A percentile compares a stretch with the other conserved stretches of the same genome.
Conservation (phyloP, 1,284 basidiomycete species). For the Rhodotorula sp. region DNA sequence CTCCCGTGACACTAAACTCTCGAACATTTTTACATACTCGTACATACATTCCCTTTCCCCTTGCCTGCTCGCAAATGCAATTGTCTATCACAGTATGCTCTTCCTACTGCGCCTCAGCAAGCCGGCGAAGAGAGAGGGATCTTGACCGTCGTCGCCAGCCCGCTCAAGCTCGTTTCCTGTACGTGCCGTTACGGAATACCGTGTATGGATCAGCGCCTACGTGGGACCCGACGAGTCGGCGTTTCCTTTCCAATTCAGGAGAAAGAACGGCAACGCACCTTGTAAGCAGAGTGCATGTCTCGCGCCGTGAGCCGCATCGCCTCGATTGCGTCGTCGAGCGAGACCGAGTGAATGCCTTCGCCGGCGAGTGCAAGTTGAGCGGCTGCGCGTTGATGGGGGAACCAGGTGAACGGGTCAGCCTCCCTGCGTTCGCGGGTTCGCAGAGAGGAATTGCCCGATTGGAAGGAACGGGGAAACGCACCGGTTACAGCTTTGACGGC, state of each 20-base stretch:
- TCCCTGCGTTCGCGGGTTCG: background rate
- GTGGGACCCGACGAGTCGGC: too few relatives aligned
- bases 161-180: slow-evolving; percentile 59
- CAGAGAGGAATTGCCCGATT: background rate
- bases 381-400: background rate
- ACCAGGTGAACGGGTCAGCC: too few relatives aligned
- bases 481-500: slow-evolving; percentile 57
- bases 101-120: slow-evolving; percentile 53
- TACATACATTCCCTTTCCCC: background rate
- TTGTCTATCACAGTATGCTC: background rate
- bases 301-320: slow-evolving; percentile 87
- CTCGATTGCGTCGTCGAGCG: slow-evolving; percentile 91
- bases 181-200: background rate
- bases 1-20: background rate
- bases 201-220: too few relatives aligned
- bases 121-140: slow-evolving; percentile 71
- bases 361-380: slow-evolving; percentile 91
- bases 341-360: slow-evolving; percentile 79
- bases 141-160: slow-evolving; percentile 59
- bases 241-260: too few relatives aligned
- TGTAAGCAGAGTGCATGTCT: slow-evolving; percentile 66
- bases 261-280: slow-evolving; percentile 46
- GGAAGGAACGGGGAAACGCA: background rate
- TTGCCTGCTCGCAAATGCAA: too few relatives aligned
- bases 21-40: background rate